Evolutionary conservation across 331 rosid genomes (phyloP).

Genomic region (Malus hybrid): DNA sequence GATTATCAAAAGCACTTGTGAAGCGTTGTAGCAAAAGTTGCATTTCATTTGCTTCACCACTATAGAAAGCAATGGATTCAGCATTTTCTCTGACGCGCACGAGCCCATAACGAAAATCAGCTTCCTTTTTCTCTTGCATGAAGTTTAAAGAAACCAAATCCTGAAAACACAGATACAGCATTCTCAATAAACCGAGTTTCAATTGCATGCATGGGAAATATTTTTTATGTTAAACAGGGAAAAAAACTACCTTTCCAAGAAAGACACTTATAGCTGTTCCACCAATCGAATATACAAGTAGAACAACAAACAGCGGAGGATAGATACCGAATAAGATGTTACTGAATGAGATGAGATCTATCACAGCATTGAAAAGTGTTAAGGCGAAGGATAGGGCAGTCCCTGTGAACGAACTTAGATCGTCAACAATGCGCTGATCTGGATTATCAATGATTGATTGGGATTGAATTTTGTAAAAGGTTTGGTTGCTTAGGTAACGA

Average conservation of each 20-base stretch:
- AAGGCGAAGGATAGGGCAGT: slow-evolving; percentile 79
- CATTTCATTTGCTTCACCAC: slow-evolving; percentile 38
- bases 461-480: slow-evolving; percentile 89
- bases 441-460: slow-evolving; percentile 93
- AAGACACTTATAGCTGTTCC: slow-evolving; percentile 83
- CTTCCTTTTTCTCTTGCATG: slow-evolving; percentile 97
- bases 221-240: neutral
- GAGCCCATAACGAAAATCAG: slow-evolving; percentile 96
- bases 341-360: slow-evolving; percentile 88
- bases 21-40: slow-evolving; percentile 88
- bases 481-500: slow-evolving; percentile 71
- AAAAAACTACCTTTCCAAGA: slow-evolving; percentile 67
- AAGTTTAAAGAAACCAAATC: slow-evolving; percentile 75
- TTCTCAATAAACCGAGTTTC: neutral
- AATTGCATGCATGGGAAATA: neutral
- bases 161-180: slow-evolving; percentile 28
- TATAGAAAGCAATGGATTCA: slow-evolving; percentile 73
- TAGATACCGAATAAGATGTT: slow-evolving; percentile 86
- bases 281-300: slow-evolving; percentile 75
- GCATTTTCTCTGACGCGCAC: slow-evolving; percentile 94
- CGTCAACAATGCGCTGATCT: slow-evolving; percentile 93
- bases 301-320: slow-evolving; percentile 85
- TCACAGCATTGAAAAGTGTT: slow-evolving; percentile 66
- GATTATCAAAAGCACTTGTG: slow-evolving; percentile 79
- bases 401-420: slow-evolving; percentile 78